Evolutionary conservation across 164 flowering plant species (phyloP).

Genomic region (Hamamelis virginiana): DNA sequence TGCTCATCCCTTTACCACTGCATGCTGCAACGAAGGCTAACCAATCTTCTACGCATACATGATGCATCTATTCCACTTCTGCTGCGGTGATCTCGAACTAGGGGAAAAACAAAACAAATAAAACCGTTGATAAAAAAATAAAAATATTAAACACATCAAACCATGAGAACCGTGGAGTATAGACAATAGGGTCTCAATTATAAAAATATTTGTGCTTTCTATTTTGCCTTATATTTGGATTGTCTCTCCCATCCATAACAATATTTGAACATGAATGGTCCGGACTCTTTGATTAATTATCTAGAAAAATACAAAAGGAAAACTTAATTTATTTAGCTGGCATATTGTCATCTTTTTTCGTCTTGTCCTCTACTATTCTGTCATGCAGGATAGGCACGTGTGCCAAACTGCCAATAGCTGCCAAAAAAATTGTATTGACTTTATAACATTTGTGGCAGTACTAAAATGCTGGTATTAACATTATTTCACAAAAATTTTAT

Average conservation of each 20-base stretch:
- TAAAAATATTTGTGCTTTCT: neutral
- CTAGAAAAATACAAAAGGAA: neutral
- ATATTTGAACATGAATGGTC: neutral
- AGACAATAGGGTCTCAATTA: neutral
- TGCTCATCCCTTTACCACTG: too few relatives aligned
- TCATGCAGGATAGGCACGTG: slow-evolving; percentile 5
- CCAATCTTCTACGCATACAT: too few relatives aligned
- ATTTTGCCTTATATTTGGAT: neutral
- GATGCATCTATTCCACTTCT: too few relatives aligned
- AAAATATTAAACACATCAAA: too few relatives aligned
- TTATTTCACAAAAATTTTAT: too few relatives aligned
- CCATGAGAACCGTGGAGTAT: too few relatives aligned
- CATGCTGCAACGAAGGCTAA: too few relatives aligned
- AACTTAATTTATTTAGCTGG: neutral
- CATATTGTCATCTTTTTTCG: neutral
- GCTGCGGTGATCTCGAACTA: too few relatives aligned
- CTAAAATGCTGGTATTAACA: too few relatives aligned
- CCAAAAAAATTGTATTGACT: neutral
- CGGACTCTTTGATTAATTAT: neutral
- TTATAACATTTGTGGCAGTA: neutral
- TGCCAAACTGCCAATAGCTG: slow-evolving; percentile 14
- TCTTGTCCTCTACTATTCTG: neutral
- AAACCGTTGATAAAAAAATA: too few relatives aligned
- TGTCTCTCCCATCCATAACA: neutral
- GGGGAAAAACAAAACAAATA: too few relatives aligned